Percentiles rank a stretch among this genome's conserved stretches.
phyloP scores from a whole-genome alignment of 2,329 filamentous ascomycete species.

The Ceratocystis ficicola region DNA sequence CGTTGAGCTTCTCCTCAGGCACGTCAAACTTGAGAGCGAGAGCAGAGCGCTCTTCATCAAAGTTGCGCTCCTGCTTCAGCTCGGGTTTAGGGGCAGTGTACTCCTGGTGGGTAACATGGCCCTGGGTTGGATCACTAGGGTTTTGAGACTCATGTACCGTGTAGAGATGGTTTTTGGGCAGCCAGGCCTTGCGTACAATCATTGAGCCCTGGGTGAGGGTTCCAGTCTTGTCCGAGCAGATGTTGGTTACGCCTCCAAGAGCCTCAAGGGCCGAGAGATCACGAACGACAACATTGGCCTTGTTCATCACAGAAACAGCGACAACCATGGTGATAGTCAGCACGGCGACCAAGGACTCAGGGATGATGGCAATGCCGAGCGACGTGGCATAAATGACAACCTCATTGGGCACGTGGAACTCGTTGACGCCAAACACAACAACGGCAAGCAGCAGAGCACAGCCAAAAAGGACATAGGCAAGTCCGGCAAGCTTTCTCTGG shows the following conservation, averaged over 20 bases:
- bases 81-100: conserved; percentile 28
- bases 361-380: conserved; percentile 50
- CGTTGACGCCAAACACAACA: conserved; percentile 46
- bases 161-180: conserved; percentile 45
- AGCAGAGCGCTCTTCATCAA: conserved; percentile 47
- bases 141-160: conserved; percentile 50
- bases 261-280: conserved; percentile 57
- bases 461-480: conserved; percentile 64
- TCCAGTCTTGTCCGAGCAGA: conserved; percentile 63
- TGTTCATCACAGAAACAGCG: conserved; percentile 51
- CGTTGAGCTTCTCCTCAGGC: conserved; percentile 42
- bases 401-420: conserved; percentile 40
- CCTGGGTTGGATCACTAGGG: conserved; percentile 49
- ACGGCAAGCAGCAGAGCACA: conserved; percentile 50
- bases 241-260: conserved; percentile 58
- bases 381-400: conserved; percentile 48
- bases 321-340: conserved; percentile 60
- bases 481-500: conserved; percentile 63
- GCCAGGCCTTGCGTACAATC: conserved; percentile 56
- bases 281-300: conserved; percentile 51
- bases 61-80: conserved; percentile 37
- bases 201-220: conserved; percentile 58
- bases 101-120: conserved; percentile 36
- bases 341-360: conserved; percentile 53
- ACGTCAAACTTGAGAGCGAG: conserved; percentile 51